A percentile compares a stretch with the other conserved stretches of the same genome.
Conservation (phyloP, 768 basidiomycete genomes). For the Lentinula boryana region DNA sequence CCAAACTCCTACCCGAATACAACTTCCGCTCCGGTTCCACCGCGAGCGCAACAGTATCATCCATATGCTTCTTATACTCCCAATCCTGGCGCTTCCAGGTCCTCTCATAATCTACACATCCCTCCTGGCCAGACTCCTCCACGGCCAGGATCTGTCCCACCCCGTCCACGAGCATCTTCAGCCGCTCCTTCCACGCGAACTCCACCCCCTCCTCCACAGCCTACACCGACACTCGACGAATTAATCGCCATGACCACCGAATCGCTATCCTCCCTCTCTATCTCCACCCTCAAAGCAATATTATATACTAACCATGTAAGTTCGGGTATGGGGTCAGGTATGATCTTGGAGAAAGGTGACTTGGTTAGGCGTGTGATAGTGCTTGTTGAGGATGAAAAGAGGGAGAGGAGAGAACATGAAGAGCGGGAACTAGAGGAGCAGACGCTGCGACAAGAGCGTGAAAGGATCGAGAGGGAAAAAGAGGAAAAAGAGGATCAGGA, state of each 20-base stretch:
- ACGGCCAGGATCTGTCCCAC: conserved; percentile 16
- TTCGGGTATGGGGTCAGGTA: conserved; percentile 61
- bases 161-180: conserved; percentile 39
- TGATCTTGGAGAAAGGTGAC: conserved; percentile 83
- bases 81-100: not conserved
- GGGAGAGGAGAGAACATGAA: conserved; percentile 64
- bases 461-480: conserved; percentile 37
- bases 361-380: conserved; percentile 65
- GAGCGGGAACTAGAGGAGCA: conserved; percentile 25
- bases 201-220: conserved; percentile 16
- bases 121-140: conserved; percentile 19
- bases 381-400: conserved; percentile 59
- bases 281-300: conserved; percentile 71
- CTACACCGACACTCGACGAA: conserved; percentile 60
- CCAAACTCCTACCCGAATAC: conserved; percentile 7
- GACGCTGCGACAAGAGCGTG: conserved; percentile 3
- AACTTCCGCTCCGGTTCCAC: conserved; percentile 15
- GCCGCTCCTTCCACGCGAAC: conserved; percentile 21
- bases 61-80: not conserved
- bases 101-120: not conserved
- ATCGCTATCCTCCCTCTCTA: conserved; percentile 54
- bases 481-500: conserved; percentile 31
- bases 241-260: conserved; percentile 58
- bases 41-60: conserved; percentile 9
- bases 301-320: conserved; percentile 80